phyloP scores from a whole-genome alignment of 73 alveolate genomes.

The Tetrahymena thermophila region DNA sequence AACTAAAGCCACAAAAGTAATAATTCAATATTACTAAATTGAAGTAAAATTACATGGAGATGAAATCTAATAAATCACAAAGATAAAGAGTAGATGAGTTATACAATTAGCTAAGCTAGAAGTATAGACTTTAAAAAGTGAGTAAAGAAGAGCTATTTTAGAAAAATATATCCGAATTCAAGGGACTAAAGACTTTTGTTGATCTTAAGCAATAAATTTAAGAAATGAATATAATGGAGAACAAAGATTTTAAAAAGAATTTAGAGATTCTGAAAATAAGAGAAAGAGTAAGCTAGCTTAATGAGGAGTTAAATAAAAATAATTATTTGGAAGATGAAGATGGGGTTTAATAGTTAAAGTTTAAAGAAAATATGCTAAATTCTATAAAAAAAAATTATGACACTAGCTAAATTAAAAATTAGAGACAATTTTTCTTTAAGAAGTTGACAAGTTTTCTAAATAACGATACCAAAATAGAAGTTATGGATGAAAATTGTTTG shows the following conservation, averaged over 20 bases:
- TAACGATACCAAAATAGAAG: background rate
- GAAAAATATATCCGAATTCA: background rate
- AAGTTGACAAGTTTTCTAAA: background rate
- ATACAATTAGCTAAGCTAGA: background rate
- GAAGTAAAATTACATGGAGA: background rate
- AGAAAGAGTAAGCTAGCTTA: background rate
- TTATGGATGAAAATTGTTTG: background rate
- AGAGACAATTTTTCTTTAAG: background rate
- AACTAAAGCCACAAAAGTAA: background rate
- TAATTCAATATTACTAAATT: background rate
- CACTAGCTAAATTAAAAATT: background rate
- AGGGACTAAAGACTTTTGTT: background rate
- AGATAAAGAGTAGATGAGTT: background rate
- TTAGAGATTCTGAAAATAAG: background rate
- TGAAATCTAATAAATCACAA: background rate
- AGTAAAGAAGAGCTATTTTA: background rate
- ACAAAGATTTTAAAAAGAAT: background rate
- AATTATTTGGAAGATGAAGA: background rate
- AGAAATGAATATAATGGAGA: background rate
- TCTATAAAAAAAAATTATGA: background rate
- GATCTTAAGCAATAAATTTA: background rate
- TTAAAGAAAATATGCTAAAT: background rate
- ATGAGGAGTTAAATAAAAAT: background rate
- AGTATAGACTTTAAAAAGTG: background rate
- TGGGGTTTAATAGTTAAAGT: background rate